Percentiles rank a stretch among this genome's conserved stretches.
Evolutionary conservation across 106 monocot species (phyloP).

Genomic region (Phalaenopsis equestris): DNA sequence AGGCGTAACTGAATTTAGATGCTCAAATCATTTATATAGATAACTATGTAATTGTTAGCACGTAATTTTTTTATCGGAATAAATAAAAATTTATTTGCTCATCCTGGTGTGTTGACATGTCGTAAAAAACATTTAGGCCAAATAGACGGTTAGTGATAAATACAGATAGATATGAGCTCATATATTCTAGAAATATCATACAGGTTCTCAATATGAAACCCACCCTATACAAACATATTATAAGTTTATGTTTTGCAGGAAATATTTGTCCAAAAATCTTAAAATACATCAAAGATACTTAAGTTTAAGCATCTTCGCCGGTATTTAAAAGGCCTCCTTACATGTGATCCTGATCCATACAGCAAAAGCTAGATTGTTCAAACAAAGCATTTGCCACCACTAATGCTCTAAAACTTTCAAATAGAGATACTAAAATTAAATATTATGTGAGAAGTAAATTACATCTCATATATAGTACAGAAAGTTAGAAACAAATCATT

Average conservation of each 20-base stretch:
- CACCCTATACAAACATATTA: not conserved
- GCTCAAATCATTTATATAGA: too few species aligned
- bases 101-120: too few species aligned
- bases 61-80: too few species aligned
- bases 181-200: not conserved
- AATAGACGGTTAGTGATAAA: not conserved
- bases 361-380: not conserved
- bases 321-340: not conserved
- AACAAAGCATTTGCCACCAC: not conserved
- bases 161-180: not conserved
- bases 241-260: not conserved
- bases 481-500: not conserved
- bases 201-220: not conserved
- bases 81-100: too few species aligned
- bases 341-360: not conserved
- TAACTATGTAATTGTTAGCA: too few species aligned
- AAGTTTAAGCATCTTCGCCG: not conserved
- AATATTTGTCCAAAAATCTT: not conserved
- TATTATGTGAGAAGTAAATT: not conserved
- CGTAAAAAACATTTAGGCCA: too few species aligned
- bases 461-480: not conserved
- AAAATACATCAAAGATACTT: not conserved
- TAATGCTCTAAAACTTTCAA: too few species aligned
- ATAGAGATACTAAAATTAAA: not conserved
- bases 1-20: too few species aligned